phyloP scores from a whole-genome alignment of 1,139 yeast genomes.

The Taphrina wiesneri region DNA sequence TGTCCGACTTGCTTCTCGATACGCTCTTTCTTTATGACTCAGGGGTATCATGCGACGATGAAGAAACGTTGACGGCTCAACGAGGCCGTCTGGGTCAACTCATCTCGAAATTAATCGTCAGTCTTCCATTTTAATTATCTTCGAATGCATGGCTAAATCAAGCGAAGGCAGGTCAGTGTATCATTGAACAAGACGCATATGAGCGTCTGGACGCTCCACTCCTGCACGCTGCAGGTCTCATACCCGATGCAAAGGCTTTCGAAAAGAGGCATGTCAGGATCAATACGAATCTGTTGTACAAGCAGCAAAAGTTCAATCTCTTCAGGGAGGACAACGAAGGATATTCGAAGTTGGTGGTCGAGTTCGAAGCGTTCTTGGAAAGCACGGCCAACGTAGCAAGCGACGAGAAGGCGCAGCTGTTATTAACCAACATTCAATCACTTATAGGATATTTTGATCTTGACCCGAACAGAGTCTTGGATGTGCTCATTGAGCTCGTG shows the following conservation, averaged over 20 bases:
- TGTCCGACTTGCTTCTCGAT: constrained; percentile 13
- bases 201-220: constrained; percentile 26
- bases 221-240: constrained; percentile 13
- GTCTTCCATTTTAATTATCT: not conserved
- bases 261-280: constrained; percentile 51
- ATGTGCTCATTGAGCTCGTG: constrained; percentile 57
- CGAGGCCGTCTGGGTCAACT: constrained; percentile 3
- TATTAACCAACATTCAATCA: constrained; percentile 56
- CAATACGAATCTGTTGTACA: constrained; percentile 55
- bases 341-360: constrained; percentile 64
- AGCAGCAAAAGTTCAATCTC: constrained; percentile 71
- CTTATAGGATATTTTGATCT: constrained; percentile 75
- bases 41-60: constrained; percentile 12
- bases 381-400: not conserved
- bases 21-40: constrained; percentile 20
- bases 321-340: constrained; percentile 83
- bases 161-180: constrained; percentile 5
- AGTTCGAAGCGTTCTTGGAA: constrained; percentile 47
- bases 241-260: constrained; percentile 22
- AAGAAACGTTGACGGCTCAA: not conserved
- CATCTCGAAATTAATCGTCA: constrained; percentile 16
- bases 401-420: constrained; percentile 51
- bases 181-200: constrained; percentile 11
- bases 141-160: constrained; percentile 10
- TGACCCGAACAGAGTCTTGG: constrained; percentile 73